Evolutionary conservation across 2,329 filamentous ascomycete genomes (phyloP).

Genomic region (Ophiostoma quercus): DNA sequence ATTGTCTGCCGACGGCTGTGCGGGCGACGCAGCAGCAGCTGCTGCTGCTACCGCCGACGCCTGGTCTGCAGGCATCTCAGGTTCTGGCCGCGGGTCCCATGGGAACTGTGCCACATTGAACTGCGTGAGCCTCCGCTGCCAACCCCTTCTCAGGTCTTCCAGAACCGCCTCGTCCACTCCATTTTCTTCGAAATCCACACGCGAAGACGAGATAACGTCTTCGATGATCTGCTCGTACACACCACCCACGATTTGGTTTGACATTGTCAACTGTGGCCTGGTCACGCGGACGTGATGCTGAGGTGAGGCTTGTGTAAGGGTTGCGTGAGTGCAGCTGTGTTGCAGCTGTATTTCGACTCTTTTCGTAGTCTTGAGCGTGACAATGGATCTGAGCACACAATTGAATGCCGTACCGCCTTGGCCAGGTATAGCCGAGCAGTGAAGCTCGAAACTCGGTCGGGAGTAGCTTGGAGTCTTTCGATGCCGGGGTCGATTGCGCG

Average conservation of each 20-base stretch:
- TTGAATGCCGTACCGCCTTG: not conserved
- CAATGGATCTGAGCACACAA: not conserved
- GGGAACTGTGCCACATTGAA: slow-evolving; percentile 84
- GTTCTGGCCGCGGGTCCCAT: slow-evolving; percentile 84
- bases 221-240: slow-evolving; percentile 76
- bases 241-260: slow-evolving; percentile 59
- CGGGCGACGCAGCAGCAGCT: slow-evolving; percentile 28
- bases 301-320: not conserved
- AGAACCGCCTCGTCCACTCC: slow-evolving; percentile 84
- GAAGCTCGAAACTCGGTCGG: not conserved
- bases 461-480: not conserved
- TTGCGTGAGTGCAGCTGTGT: not conserved
- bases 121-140: slow-evolving; percentile 85
- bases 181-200: slow-evolving; percentile 94
- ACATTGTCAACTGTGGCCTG: slow-evolving; percentile 41
- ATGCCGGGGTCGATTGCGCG: not conserved
- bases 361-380: not conserved
- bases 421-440: not conserved
- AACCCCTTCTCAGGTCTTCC: slow-evolving; percentile 81
- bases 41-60: slow-evolving; percentile 8
- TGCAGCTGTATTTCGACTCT: not conserved
- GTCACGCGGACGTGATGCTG: not conserved
- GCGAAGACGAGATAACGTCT: slow-evolving; percentile 86
- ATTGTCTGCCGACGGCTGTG: slow-evolving; percentile 19
- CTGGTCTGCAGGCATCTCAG: slow-evolving; percentile 36